Base-by-base conservation (phyloP, 768 basidiomycete species). In the Boletus edulis region DNA sequence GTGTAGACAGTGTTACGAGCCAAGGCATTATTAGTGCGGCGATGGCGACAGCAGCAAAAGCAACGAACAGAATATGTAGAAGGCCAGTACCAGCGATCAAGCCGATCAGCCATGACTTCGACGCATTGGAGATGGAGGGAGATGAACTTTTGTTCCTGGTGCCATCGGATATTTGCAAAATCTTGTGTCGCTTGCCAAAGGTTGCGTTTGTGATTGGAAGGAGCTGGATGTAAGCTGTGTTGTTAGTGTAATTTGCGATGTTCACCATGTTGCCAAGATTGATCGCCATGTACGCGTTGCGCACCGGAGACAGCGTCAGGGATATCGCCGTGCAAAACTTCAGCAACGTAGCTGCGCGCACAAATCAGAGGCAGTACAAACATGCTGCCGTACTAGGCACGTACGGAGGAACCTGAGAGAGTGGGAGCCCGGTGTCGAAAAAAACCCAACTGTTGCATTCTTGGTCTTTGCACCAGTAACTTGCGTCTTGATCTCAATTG, bases 361-460 rank as follows among this genome's bases (percentile, higher is more conserved):
- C 3, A 49, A n/a, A 46, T 60, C 54, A 58, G 61, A 62, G 29
- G 43, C 54, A 39, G 56, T 55, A 31, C 47, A 50, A 46, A 62
- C 37, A 60, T 31, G 24, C 54, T 18, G 40, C n/a, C 5, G 12
- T n/a, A n/a, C n/a, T n/a, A 46, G 3, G 11, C 17, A 31, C 73
- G 44, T 64, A 81, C 81, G 72, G 59, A 48, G 84, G 76, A 38
- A 87, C 76, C 64, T 88, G 87, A 13, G 84, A 79, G 3, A 88
- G 72, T 1, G 85, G 78, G 66, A 86, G 88, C 0, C 89, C 87
- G 5, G 85, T 83, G 64, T 91, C 89, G 31, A 89, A 72, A 4
- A 90, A 24, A 24, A 24, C 24, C 5, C 74, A 5, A 80, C 80
- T 2, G 84, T 85, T 8, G 81, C 71, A 58, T 82, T 82, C 15